phyloP scores from a whole-genome alignment of 2,329 filamentous ascomycete genomes.

The Mycogone perniciosa region DNA sequence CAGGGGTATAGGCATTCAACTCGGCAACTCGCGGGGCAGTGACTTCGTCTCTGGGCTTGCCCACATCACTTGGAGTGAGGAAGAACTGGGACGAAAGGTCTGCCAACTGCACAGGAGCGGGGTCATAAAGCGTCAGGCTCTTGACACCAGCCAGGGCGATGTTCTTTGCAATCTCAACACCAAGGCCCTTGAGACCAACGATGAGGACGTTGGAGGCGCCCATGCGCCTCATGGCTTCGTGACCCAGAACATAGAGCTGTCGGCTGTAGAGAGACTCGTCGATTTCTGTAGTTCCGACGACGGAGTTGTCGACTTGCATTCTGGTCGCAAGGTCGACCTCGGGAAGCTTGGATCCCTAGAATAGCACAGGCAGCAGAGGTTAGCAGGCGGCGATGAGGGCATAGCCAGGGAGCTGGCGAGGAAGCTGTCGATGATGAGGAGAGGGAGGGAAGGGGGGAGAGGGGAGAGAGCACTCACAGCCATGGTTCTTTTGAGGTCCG shows the following conservation, averaged over 20 bases:
- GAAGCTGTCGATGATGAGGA: not conserved
- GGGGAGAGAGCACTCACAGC: constrained; percentile 41
- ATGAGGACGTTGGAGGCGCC: constrained; percentile 90
- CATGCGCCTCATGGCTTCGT: constrained; percentile 98
- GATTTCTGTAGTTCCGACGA: constrained; percentile 52
- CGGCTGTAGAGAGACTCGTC: constrained; percentile 69
- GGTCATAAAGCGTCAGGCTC: constrained; percentile 89
- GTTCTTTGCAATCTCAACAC: constrained; percentile 98
- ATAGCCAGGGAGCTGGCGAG: not conserved
- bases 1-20: constrained; percentile 92
- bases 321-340: constrained; percentile 57
- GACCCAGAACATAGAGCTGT: constrained; percentile 65
- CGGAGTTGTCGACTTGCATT: constrained; percentile 60
- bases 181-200: constrained; percentile 84
- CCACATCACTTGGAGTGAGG: constrained; percentile 78
- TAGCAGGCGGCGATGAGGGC: not conserved
- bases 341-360: constrained; percentile 47
- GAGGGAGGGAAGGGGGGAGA: not conserved
- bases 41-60: constrained; percentile 80
- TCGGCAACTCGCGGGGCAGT: constrained; percentile 88
- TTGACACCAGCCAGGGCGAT: constrained; percentile 97
- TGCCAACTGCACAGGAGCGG: constrained; percentile 71
- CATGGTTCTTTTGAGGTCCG: constrained; percentile 55
- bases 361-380: not conserved
- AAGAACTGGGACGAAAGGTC: constrained; percentile 98